These are phyloP conservation scores for Gleditsia sinensis DNA, from an alignment of 306 rosid species.

Conservation along the genomic window DNA sequence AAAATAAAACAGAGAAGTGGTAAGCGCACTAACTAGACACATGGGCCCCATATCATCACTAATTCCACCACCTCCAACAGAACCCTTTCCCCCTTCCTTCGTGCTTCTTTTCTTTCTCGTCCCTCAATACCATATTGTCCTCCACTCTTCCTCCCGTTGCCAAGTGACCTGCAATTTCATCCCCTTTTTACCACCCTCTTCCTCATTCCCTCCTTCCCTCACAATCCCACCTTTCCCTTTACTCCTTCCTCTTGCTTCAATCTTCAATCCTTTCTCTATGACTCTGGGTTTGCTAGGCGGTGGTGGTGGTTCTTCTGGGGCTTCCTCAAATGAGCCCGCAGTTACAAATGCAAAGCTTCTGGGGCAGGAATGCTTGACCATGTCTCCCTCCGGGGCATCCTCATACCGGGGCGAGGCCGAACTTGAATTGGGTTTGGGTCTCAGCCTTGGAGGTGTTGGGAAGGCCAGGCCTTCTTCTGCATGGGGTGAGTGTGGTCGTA, in stretches of 20 bases:
- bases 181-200: constrained; percentile 13
- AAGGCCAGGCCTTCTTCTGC: constrained; percentile 42
- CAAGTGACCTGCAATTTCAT: neutral
- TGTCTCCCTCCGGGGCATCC: constrained; percentile 47
- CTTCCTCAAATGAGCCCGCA: constrained; percentile 41
- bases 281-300: constrained; percentile 47
- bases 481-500: constrained; percentile 63
- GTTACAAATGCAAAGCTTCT: constrained; percentile 40
- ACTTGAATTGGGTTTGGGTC: constrained; percentile 60
- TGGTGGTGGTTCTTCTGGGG: constrained; percentile 40
- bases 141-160: neutral
- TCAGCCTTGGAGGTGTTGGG: constrained; percentile 45
- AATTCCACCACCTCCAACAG: constrained; percentile 43
- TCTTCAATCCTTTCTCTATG: constrained; percentile 1
- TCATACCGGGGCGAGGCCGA: constrained; percentile 51
- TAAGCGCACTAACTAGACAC: constrained; percentile 63
- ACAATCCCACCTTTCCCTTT: neutral
- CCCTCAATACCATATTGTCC: constrained; percentile 18
- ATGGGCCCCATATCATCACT: constrained; percentile 63
- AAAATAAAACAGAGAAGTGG: constrained; percentile 34
- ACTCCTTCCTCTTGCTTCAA: neutral
- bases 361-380: constrained; percentile 42
- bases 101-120: constrained; percentile 23
- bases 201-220: neutral
- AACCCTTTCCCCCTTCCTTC: neutral